These are phyloP conservation scores for Pestalotiopsis sp. DNA, from an alignment of 2,329 filamentous ascomycete genomes.

Conservation along the genomic window DNA sequence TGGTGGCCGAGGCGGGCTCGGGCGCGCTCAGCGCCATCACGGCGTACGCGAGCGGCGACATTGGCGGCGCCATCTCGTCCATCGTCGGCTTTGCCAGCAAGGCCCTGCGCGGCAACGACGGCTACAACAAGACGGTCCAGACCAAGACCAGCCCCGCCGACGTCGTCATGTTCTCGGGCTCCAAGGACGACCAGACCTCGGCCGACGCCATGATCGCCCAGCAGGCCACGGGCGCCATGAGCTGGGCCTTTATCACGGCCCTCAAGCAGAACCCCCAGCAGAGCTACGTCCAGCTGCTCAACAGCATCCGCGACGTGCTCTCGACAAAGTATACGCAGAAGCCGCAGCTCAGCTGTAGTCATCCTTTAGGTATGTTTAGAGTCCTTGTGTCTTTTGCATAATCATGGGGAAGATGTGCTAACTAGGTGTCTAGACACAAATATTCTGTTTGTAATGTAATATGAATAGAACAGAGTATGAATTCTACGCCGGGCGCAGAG, in stretches of 20 bases:
- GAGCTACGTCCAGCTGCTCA: constrained; percentile 95
- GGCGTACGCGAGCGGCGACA: constrained; percentile 69
- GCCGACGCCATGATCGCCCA: constrained; percentile 88
- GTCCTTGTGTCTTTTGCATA: background rate
- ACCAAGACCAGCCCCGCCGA: constrained; percentile 96
- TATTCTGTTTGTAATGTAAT: constrained; percentile 8
- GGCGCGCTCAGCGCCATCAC: constrained; percentile 63
- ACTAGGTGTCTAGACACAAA: background rate
- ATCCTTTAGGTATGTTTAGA: constrained; percentile 77
- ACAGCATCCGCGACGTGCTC: constrained; percentile 93
- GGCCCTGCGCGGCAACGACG: constrained; percentile 79
- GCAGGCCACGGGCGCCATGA: constrained; percentile 96
- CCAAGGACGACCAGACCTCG: constrained; percentile 95
- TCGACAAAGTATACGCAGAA: constrained; percentile 88
- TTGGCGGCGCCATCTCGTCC: constrained; percentile 79
- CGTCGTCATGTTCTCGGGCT: constrained; percentile 97
- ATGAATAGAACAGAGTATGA: background rate
- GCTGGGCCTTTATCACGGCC: constrained; percentile 91
- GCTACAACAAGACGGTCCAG: constrained; percentile 75
- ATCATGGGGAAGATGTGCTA: no score
- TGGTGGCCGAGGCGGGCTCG: constrained; percentile 69
- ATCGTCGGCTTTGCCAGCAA: constrained; percentile 88
- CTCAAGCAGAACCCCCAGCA: constrained; percentile 97
- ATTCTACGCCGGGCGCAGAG: background rate
- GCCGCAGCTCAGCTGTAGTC: constrained; percentile 94